Conservation (phyloP, 192 early-diverging fungal genomes). For the Entomortierella chlamydospora region DNA sequence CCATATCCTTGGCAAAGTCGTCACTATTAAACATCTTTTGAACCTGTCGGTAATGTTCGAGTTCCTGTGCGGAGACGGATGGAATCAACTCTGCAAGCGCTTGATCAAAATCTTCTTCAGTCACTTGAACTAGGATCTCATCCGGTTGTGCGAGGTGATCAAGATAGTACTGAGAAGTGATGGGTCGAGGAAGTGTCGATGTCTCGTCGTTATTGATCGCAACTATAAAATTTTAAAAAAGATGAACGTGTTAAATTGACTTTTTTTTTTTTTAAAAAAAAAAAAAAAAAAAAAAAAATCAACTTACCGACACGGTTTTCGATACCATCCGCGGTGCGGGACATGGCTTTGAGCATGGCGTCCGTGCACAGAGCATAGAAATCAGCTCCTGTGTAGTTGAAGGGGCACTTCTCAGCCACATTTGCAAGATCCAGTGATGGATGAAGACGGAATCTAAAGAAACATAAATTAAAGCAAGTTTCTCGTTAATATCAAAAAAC, state of each 20-base stretch:
- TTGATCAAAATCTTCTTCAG: constrained; percentile 81
- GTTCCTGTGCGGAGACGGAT: constrained; percentile 86
- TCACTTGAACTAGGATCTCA: constrained; percentile 86
- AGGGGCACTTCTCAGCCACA: constrained; percentile 88
- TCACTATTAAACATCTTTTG: constrained; percentile 81
- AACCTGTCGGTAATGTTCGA: constrained; percentile 86
- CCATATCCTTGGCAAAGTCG: constrained; percentile 48
- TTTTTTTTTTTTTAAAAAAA: too few relatives aligned
- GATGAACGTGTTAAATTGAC: background rate
- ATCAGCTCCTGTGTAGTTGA: constrained; percentile 97
- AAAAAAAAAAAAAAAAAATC: background rate
- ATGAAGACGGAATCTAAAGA: constrained; percentile 81
- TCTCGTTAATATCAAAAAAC: background rate
- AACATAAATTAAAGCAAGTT: constrained; percentile 8
- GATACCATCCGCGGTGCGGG: constrained; percentile 82
- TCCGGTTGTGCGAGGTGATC: constrained; percentile 80
- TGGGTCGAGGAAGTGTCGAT: constrained; percentile 64
- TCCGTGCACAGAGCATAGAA: constrained; percentile 99
- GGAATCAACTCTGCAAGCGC: constrained; percentile 91
- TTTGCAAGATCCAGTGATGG: constrained; percentile 78
- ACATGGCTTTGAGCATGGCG: constrained; percentile 96
- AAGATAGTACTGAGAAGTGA: constrained; percentile 92
- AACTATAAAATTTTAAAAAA: constrained; percentile 17
- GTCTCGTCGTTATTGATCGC: constrained; percentile 54
- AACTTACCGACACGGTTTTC: constrained; percentile 62